Conservation (phyloP, 2,329 filamentous ascomycete genomes). For the Pestalotiopsis sp. region DNA sequence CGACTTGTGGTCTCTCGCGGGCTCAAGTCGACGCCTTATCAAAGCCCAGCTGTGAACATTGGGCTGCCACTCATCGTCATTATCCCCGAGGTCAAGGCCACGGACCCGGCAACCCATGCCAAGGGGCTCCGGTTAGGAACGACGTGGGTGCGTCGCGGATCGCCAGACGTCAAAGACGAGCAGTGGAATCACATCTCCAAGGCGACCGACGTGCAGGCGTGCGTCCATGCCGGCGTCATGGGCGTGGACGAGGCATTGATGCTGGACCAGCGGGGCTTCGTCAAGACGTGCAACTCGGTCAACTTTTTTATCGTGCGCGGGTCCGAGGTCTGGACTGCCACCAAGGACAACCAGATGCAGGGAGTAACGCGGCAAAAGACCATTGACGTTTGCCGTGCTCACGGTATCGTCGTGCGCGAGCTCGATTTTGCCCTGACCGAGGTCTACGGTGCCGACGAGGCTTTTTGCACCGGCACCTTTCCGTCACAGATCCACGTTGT, state of each 20-base stretch:
- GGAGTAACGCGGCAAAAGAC: slow-evolving; percentile 34
- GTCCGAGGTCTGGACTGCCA: slow-evolving; percentile 34
- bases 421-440: slow-evolving; percentile 33
- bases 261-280: slow-evolving; percentile 31
- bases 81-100: slow-evolving; percentile 31
- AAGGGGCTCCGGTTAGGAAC: slow-evolving; percentile 29
- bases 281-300: slow-evolving; percentile 36
- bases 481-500: slow-evolving; percentile 30
- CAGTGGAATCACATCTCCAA: slow-evolving; percentile 36
- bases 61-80: slow-evolving; percentile 33
- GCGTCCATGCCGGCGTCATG: slow-evolving; percentile 32
- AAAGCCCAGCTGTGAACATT: slow-evolving; percentile 31
- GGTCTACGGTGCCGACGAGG: slow-evolving; percentile 33
- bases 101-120: slow-evolving; percentile 23
- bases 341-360: slow-evolving; percentile 35
- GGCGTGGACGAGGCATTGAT: slow-evolving; percentile 33
- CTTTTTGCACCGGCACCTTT: slow-evolving; percentile 34
- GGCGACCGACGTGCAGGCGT: slow-evolving; percentile 34
- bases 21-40: slow-evolving; percentile 29
- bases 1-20: slow-evolving; percentile 32
- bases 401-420: slow-evolving; percentile 28
- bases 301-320: slow-evolving; percentile 37
- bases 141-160: slow-evolving; percentile 32
- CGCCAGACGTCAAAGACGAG: slow-evolving; percentile 34
- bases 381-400: slow-evolving; percentile 31